Evolutionary conservation across 352 stramenopile genomes (phyloP), one percentile per base, ranked within the genome.

Genomic region (Globisporangium ultimum): DNA sequence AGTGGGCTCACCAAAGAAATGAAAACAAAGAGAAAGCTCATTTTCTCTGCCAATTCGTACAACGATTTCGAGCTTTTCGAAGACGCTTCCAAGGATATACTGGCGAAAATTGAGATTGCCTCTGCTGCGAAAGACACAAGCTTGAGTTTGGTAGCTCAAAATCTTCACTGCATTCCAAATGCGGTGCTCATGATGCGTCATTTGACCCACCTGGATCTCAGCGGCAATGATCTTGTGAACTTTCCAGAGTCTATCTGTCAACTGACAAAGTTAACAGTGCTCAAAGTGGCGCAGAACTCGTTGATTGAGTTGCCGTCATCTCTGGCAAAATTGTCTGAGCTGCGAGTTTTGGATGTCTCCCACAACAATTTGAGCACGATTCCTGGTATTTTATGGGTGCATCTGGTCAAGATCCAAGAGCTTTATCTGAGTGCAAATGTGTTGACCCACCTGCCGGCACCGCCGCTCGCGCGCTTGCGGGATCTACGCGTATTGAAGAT

Each of bases 281-380:
- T 91, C 13, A 64, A 84, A 49, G 55, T 78, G n/a, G 85, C 82
- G 22, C 70, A 86, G 51, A 91, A 91, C 40, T 61, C 76, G 7
- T 59, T 91, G 12, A 18, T 78, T 5, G 55, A 61, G 7, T 57
- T 91, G 14, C 78, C 80, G 34, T 38, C 49, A 2, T 48, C 62
- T 3, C 20, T 89, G 17, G 54, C 55, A 0, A 60, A 50, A 18
- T 42, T 91, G 15, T 20, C 43, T 3, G 48, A 67, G 14, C 64
- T 91, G 9, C 53, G 76, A 24, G 58, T 71, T 9, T 48, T 89
- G 14, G 63, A 65, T 12, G 48, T 84, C 11, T 66, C 78, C 2
- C 80, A 91, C 63, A 91, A 91, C 63, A 85, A 91, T 40, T 53
- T 91, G 21, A 54, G 57, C 2, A 42, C 41, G 17, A 48, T 80